phyloP scores from a whole-genome alignment of 2,329 filamentous ascomycete species.

The Thielaviopsis ethacetica region DNA sequence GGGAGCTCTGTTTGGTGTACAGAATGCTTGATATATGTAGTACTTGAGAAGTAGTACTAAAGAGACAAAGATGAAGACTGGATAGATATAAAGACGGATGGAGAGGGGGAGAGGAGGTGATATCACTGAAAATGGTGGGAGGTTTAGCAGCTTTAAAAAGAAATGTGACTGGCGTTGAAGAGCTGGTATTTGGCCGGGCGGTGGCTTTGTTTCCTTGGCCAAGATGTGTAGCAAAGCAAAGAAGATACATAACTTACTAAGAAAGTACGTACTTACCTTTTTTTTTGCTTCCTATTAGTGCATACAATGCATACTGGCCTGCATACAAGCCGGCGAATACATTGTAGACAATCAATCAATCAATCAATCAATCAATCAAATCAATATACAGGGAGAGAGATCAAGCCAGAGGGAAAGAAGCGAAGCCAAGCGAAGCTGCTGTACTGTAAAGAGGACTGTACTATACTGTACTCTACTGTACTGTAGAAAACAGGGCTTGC shows the following conservation, averaged over 20 bases:
- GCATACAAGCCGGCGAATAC: background rate
- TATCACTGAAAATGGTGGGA: background rate
- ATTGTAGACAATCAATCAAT: no score
- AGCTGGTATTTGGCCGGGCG: background rate
- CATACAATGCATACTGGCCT: background rate
- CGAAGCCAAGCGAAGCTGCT: background rate
- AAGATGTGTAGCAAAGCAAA: background rate
- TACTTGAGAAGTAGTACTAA: background rate
- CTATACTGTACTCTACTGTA: no score
- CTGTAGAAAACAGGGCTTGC: background rate
- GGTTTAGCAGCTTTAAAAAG: background rate
- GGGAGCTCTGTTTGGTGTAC: conserved; percentile 8
- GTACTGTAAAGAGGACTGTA: background rate
- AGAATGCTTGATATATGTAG: background rate
- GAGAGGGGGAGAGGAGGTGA: background rate
- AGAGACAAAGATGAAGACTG: background rate
- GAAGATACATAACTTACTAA: background rate
- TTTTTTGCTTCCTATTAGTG: no score
- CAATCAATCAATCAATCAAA: background rate
- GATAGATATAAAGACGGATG: background rate
- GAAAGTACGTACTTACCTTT: background rate
- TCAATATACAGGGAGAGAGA: background rate
- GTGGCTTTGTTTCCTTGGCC: background rate
- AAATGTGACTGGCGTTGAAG: background rate
- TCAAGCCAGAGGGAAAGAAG: background rate